Percentiles rank a stretch among this genome's conserved stretches.
Conservation (phyloP, 2,329 filamentous ascomycete species). For the Pestalotiopsis sp. region DNA sequence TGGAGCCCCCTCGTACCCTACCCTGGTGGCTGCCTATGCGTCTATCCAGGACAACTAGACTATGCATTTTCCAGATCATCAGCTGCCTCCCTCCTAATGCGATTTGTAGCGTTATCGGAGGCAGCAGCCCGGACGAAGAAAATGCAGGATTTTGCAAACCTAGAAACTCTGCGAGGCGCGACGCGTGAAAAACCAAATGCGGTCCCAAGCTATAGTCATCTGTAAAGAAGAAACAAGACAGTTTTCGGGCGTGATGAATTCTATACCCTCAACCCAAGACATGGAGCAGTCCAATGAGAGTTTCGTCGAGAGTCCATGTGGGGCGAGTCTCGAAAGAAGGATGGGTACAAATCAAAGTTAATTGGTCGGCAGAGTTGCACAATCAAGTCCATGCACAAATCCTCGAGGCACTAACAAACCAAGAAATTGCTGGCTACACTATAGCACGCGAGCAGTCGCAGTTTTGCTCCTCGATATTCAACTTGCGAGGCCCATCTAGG, state of each 20-base stretch:
- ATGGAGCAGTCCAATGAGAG: slow-evolving; percentile 1
- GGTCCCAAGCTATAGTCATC: neutral
- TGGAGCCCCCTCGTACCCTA: neutral
- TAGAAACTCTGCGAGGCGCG: neutral
- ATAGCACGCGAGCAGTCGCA: neutral
- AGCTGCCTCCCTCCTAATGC: slow-evolving; percentile 4
- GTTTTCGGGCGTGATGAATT: neutral
- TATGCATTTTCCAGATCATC: slow-evolving; percentile 4
- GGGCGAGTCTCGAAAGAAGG: neutral
- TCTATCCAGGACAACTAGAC: slow-evolving; percentile 1
- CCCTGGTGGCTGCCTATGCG: neutral
- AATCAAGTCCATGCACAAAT: neutral
- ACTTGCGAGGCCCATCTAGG: neutral
- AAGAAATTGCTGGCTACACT: neutral
- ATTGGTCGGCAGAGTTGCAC: neutral
- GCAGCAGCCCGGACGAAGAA: neutral
- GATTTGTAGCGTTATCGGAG: neutral
- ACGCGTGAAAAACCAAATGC: neutral
- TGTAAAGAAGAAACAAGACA: neutral
- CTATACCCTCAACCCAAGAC: neutral
- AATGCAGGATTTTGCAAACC: neutral
- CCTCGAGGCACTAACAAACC: neutral
- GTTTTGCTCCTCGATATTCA: neutral
- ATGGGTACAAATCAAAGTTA: neutral
- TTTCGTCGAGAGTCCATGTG: neutral